Evolutionary conservation across 805 yeast species (phyloP).

Genomic region (Kodamaea kaohsiungensis): DNA sequence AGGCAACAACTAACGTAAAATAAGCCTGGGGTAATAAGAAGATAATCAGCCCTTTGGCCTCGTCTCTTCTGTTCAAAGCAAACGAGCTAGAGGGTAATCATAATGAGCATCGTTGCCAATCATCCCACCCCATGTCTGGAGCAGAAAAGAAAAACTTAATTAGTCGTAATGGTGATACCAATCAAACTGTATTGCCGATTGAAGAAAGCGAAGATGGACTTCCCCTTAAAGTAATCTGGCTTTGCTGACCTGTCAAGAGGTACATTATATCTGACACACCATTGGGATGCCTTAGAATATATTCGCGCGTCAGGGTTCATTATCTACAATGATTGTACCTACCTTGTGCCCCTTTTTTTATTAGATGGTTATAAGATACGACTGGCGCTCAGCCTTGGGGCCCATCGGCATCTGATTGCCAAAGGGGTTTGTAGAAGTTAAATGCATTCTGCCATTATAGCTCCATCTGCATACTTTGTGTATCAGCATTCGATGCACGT

Average conservation of each 20-base stretch:
- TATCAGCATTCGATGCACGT: neutral
- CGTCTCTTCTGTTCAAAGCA: neutral
- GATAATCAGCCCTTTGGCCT: neutral
- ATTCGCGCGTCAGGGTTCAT: neutral
- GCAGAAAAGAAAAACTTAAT: neutral
- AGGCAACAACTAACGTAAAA: neutral
- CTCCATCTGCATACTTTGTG: neutral
- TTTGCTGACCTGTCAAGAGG: too few relatives aligned
- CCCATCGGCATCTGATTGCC: neutral
- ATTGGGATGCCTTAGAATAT: too few relatives aligned
- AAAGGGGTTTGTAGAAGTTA: neutral
- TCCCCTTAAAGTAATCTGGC: too few relatives aligned
- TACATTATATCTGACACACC: neutral
- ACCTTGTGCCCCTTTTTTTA: neutral
- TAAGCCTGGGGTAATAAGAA: neutral
- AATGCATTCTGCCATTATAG: neutral
- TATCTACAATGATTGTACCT: neutral
- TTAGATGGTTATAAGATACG: neutral
- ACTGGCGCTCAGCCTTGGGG: conserved; percentile 1
- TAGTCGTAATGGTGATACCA: neutral
- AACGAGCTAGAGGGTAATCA: too few relatives aligned
- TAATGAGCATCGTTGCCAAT: neutral
- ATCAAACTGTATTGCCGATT: too few relatives aligned
- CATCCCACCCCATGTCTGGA: neutral
- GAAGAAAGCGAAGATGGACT: neutral